Base-by-base conservation (phyloP, 345 rosid species). In the Garcia nutans region DNA sequence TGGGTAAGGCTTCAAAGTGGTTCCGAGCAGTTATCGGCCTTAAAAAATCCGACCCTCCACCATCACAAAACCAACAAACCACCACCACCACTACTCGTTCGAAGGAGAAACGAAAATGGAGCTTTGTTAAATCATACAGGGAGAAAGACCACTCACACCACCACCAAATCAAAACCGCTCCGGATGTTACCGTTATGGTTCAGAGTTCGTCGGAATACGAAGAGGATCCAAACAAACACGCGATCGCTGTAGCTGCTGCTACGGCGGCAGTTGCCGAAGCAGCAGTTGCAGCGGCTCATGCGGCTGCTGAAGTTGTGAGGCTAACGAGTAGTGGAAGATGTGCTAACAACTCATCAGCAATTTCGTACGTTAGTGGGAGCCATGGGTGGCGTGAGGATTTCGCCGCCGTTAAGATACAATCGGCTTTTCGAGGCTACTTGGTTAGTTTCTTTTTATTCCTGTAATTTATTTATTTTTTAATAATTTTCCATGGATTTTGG, bases 1-100 rank as follows among this genome's bases (percentile, higher is more conserved):
- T 96, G 99, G 98, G 94, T 41, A 96, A 85, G 73, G 97, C 98
- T 49, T 85, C 96, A 23, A 83, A 68, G 78, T 93, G 98, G 98
- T 88, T 96, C 78, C 88, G 89, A 24, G 79, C 65, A 64, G 77
- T 96, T 26, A 86, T 96, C 41, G 97, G 96, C 31, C 81, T 92
- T n/a, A 91, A 86, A 67, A 96, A 85, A 75, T 50, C 88, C 72
- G 91, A 86, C 79, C 63, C 83, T 37, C 64, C 72, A 58, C 72
- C 85, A 10, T 76, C 70, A 61, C 84, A 6, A 37, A 66, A n/a
- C 58, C 74, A 2, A 55, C 54, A 19, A 47, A 59, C 47, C 28
- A n/a, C 76, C 59, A 10, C 57, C 31, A 28, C 31, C 31, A 28
- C 31, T 0, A 1, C 26, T 45, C 78, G 71, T 52, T 68, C 80